Evolutionary conservation across 225 moss, liverwort and hornwort genomes (phyloP).

Genomic region (Thuidium tamariscinum): DNA sequence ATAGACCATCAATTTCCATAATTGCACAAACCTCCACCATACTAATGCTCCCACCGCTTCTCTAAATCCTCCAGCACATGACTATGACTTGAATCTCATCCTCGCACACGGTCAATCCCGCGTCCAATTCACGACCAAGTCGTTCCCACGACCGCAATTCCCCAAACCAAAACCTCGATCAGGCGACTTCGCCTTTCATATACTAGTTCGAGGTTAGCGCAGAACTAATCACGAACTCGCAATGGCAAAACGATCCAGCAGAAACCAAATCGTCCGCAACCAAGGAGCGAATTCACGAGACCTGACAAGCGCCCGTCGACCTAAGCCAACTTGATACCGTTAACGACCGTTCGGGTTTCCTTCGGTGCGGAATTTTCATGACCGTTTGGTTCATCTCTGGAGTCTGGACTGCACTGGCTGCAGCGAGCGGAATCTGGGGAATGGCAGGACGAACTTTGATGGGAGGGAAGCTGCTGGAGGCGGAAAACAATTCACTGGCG

Average conservation of each 20-base stretch:
- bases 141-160: not conserved
- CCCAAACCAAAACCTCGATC: not conserved
- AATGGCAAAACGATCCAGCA: not conserved
- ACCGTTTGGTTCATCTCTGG: slow-evolving; percentile 5
- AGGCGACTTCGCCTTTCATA: not conserved
- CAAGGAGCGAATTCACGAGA: not conserved
- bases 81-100: not conserved
- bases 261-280: not conserved
- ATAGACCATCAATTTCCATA: not conserved
- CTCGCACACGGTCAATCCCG: not conserved
- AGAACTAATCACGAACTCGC: not conserved
- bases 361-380: not conserved
- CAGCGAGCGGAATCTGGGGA: not conserved
- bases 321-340: not conserved
- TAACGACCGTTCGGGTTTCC: slow-evolving; percentile 2
- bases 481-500: not conserved
- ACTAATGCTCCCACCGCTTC: not conserved
- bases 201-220: not conserved
- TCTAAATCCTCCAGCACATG: not conserved
- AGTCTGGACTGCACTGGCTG: not conserved
- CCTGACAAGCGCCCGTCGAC: too few relatives aligned
- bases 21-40: not conserved
- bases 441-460: not conserved
- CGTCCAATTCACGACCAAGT: not conserved
- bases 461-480: not conserved